These are phyloP conservation scores for Dendrobium huoshanense DNA, from an alignment of 106 monocot genomes.

Conservation along the genomic window DNA sequence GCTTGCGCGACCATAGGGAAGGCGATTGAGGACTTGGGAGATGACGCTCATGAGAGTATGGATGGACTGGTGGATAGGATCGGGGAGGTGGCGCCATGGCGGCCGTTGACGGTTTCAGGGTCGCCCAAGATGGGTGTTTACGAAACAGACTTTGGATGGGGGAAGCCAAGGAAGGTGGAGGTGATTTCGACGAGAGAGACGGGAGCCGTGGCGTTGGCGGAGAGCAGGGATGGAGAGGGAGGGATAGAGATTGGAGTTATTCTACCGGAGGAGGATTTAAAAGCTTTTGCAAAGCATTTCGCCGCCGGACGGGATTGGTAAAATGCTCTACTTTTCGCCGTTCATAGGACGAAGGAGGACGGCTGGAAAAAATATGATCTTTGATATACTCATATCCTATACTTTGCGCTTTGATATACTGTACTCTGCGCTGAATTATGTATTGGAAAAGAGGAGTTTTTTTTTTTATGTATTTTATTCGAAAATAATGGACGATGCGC, in stretches of 20 bases:
- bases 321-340: too few species aligned
- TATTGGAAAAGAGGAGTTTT: too few species aligned
- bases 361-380: too few species aligned
- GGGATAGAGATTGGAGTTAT: conserved; percentile 7
- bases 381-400: too few species aligned
- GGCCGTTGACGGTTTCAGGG: conserved; percentile 28
- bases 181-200: conserved; percentile 19
- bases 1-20: conserved; percentile 11
- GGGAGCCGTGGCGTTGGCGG: background rate
- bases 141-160: conserved; percentile 53
- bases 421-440: too few species aligned
- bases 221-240: background rate
- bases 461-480: too few species aligned
- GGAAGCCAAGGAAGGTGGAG: conserved; percentile 53
- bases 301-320: background rate
- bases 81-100: background rate
- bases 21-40: conserved; percentile 16
- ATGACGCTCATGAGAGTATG: conserved; percentile 1
- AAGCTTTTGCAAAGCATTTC: background rate
- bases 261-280: background rate
- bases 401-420: too few species aligned
- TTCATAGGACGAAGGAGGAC: too few species aligned
- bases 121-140: conserved; percentile 53
- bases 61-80: background rate
- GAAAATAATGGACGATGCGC: too few species aligned